Conservation (phyloP, 2,329 filamentous ascomycete genomes). For the Fusarium globosum region DNA sequence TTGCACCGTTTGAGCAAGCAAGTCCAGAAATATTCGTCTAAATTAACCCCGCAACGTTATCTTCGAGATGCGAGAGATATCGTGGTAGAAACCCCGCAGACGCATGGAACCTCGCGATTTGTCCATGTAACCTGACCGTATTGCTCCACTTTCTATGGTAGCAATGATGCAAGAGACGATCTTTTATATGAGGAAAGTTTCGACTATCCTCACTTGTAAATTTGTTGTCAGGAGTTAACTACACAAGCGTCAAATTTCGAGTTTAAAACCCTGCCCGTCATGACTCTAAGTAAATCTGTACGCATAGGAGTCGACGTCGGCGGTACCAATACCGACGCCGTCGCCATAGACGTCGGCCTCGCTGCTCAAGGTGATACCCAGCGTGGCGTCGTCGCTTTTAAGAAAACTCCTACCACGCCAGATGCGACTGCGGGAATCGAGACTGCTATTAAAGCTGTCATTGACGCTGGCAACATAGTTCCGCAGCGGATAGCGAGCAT, state of each 20-base stretch:
- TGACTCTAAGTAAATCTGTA: neutral
- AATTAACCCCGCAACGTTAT: neutral
- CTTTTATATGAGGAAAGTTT: neutral
- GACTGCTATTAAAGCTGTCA: constrained; percentile 46
- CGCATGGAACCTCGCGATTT: neutral
- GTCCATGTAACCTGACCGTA: neutral
- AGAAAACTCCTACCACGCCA: constrained; percentile 52
- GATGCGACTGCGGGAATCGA: constrained; percentile 51
- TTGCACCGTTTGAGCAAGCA: neutral
- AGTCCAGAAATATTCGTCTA: neutral
- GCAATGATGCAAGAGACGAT: no score
- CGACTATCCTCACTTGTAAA: accelerated
- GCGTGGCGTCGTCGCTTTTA: constrained; percentile 5
- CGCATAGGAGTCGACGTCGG: neutral
- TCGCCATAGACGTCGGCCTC: constrained; percentile 2
- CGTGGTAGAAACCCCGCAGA: neutral
- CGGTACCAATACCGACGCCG: constrained; percentile 30
- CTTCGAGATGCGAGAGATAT: neutral
- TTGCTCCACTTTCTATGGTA: neutral
- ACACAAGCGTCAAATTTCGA: accelerated
- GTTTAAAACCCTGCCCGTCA: accelerated
- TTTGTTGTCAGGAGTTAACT: accelerated
- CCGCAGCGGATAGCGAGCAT: constrained; percentile 35
- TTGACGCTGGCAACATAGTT: constrained; percentile 46
- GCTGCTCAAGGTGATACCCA: neutral